Evolutionary conservation across 2,329 filamentous ascomycete species (phyloP).

Genomic region (Trichoderma afroharzianum): DNA sequence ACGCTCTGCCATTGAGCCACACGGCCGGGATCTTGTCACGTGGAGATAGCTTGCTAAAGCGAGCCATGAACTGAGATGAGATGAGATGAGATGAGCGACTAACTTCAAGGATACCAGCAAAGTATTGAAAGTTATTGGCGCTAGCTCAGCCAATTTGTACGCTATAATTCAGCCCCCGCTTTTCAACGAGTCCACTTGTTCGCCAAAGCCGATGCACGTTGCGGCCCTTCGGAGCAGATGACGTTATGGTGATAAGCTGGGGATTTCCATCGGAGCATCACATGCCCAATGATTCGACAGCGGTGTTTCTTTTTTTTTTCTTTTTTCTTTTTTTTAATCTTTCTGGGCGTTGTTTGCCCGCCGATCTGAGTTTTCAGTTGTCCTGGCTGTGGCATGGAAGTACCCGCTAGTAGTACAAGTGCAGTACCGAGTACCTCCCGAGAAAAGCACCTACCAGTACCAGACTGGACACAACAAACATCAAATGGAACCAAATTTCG

Average conservation of each 20-base stretch:
- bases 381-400: background rate
- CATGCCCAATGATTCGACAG: background rate
- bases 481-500: background rate
- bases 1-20: constrained; percentile 23
- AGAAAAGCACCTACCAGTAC: background rate
- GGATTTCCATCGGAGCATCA: background rate
- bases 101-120: background rate
- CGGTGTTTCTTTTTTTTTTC: background rate
- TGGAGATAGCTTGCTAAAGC: background rate
- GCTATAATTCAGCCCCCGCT: background rate
- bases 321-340: background rate
- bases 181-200: constrained; percentile 16
- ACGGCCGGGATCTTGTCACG: constrained; percentile 24
- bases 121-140: background rate
- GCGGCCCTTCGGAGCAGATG: background rate
- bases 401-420: background rate
- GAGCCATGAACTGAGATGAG: background rate
- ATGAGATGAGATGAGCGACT: constrained; percentile 1
- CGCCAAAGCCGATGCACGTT: constrained; percentile 16
- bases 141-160: background rate
- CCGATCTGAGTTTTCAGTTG: background rate
- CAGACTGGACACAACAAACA: background rate
- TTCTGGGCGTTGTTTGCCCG: background rate
- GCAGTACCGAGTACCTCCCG: background rate
- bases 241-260: constrained; percentile 7